phyloP scores from a whole-genome alignment of 148 eudicot genomes.

The Rhododendron vialii region DNA sequence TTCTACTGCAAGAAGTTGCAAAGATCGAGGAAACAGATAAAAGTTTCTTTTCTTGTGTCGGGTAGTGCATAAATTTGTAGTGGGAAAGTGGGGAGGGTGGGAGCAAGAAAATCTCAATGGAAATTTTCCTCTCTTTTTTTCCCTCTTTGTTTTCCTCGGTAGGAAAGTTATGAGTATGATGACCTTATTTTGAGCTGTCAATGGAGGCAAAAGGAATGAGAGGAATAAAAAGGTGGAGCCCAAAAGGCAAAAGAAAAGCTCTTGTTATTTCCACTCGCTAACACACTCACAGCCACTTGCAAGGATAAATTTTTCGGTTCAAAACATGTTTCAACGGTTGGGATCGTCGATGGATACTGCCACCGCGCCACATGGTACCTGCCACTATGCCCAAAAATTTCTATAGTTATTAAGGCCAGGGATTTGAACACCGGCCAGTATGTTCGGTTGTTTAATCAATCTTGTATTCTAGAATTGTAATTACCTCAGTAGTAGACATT shows the following conservation, averaged over 20 bases:
- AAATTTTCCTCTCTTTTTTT: not conserved
- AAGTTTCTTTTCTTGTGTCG: not conserved
- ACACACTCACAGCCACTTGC: not conserved
- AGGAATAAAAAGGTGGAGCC: slow-evolving; percentile 7
- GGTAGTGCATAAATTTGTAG: not conserved
- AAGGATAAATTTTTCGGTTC: too few relatives aligned
- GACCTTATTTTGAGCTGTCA: slow-evolving; percentile 33
- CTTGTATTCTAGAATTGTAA: too few relatives aligned
- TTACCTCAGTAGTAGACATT: too few relatives aligned
- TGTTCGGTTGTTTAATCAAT: too few relatives aligned
- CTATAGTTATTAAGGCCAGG: too few relatives aligned
- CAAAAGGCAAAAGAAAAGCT: not conserved
- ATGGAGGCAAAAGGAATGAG: slow-evolving; percentile 16
- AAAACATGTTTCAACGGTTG: too few relatives aligned
- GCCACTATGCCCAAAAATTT: too few relatives aligned
- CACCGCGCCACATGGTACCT: too few relatives aligned
- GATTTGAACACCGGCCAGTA: too few relatives aligned
- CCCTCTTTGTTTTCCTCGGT: not conserved
- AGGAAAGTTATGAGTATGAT: slow-evolving; percentile 9
- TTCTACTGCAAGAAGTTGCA: not conserved
- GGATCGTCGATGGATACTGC: too few relatives aligned
- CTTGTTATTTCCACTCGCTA: not conserved
- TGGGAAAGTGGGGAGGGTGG: not conserved
- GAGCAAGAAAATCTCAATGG: slow-evolving; percentile 6
- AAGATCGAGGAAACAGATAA: not conserved